Base-by-base conservation (phyloP, 352 stramenopile genomes). In the Blastocystis sp. region DNA sequence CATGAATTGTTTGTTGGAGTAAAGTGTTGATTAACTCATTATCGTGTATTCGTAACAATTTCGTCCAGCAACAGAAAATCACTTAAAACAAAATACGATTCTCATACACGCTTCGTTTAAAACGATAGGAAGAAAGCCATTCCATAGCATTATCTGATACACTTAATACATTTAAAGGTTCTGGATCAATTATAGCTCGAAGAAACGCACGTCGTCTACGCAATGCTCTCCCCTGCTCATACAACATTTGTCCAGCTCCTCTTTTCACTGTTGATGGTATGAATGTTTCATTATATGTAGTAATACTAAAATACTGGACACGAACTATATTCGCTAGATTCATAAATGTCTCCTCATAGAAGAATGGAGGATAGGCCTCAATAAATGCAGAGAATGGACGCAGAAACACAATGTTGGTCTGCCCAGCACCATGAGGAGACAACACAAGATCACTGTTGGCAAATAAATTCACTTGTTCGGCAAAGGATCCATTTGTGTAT, bases 111-210 rank as follows among this genome's bases (percentile, higher is more conserved):
- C 75, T 37, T 48, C 77, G 56, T 30, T 37, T 80, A 40, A 70
- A 76, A 7, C 59, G 27, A 53, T 88, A 88, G 7, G 77, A 79
- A 88, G 76, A n/a, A 27, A 81, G 70, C 44, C 48, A 79, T 24
- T 80, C 59, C 9, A 88, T 19, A 51, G 17, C 79, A 95, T 93
- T 93, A 93, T 37, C 91, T 90, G 6, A 82, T 91, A 37, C 93
- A 92, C 22, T 95, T 92, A 66, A 92, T 94, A 60, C 90, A 75
- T 11, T 92, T 93, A 0, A 81, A 95, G 15, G 60, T 15, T 60
- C 62, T 35, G 70, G 70, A 40, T 60, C 70, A 37, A 81, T 33
- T 11, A 24, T 11, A 17, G 24, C 30, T 22, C 9, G n/a, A 22
- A 81, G 27, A 35, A 81, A 64, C n/a, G n/a, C 17, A 7, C 51